Conservation (phyloP, 805 yeast species). For the Metschnikowia rubicola region DNA sequence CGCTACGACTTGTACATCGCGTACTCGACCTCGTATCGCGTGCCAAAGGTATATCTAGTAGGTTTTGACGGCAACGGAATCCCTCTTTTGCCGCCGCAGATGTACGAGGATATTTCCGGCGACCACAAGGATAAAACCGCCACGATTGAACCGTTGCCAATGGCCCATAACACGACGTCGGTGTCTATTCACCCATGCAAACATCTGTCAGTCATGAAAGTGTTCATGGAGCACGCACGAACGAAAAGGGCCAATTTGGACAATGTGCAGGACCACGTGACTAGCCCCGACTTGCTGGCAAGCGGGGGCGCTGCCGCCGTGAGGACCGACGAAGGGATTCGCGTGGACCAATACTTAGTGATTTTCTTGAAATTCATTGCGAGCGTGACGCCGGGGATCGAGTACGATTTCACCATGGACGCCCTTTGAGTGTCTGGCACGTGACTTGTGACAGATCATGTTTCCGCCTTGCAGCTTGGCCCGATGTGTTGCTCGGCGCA, state of each 20-base stretch:
- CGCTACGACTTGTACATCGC: conserved; percentile 87
- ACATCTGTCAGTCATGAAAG: conserved; percentile 92
- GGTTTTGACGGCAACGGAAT: conserved; percentile 83
- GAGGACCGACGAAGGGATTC: conserved; percentile 35
- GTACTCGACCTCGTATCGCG: conserved; percentile 92
- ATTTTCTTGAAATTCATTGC: conserved; percentile 91
- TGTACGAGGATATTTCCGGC: conserved; percentile 91
- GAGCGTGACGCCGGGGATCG: conserved; percentile 96
- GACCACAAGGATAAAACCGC: conserved; percentile 96
- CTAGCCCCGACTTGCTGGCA: conserved; percentile 4
- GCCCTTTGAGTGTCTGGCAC: conserved; percentile 39
- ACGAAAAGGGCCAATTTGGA: conserved; percentile 23
- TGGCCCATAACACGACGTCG: conserved; percentile 65
- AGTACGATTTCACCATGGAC: conserved; percentile 98
- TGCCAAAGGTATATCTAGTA: conserved; percentile 88
- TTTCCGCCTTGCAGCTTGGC: too few species aligned
- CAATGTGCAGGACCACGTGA: conserved; percentile 17
- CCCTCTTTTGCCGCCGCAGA: conserved; percentile 80
- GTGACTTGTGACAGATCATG: too few species aligned
- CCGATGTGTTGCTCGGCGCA: too few species aligned
- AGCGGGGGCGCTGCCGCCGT: conserved; percentile 18
- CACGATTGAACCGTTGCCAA: conserved; percentile 91
- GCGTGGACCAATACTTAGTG: conserved; percentile 88
- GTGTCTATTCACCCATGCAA: conserved; percentile 96
- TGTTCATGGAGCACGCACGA: conserved; percentile 70